Evolutionary conservation across 2,329 filamentous ascomycete genomes (phyloP), one percentile per base, ranked within the genome.

Genomic region (Herpotrichia juniperi): DNA sequence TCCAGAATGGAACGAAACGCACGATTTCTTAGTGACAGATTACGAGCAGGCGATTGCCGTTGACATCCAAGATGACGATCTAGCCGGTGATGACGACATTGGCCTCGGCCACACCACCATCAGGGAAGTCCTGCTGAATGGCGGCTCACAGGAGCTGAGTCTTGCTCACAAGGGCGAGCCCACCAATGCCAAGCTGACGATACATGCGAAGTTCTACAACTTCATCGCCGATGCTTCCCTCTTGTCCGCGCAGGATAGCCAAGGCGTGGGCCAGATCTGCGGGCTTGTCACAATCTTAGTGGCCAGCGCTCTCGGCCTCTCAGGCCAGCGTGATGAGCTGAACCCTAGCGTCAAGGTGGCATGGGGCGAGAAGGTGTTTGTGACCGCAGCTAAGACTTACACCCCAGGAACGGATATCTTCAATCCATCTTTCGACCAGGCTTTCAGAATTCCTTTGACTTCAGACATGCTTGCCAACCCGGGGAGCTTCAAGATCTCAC

Each of bases 1-100:
- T 28, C 79, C 79, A 0, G 69, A 67, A 21, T 81, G 78, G 78
- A 76, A 79, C 57, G 78, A 81, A 62, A 78, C 76, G 1, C 73
- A 76, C 53, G 78, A 81, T 58, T 81, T 81, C 61, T 64, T 80
- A 1, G 71, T 81, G 1, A 61, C 69, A 8, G 78, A 81, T 54
- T 70, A 72, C 54, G 78, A 80, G 35, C 79, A 81, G 52, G 46
- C 44, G 22, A 73, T 81, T 46, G 48, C 66, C 3, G 32, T 77
- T 22, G 74, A 79, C 25, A 63, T 81, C 17, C 62, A 78, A 31
- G 79, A 81, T 49, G 71, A 78, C 10, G 79, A 81, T 48, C 58
- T 76, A 5, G 68, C 58, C 1, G 67, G 63, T 14, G 74, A 78
- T 48, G 77, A 80, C 28, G 74, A 79, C 48, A 76, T 80, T n/a